Percentiles rank a stretch among this genome's conserved stretches.
phyloP scores from a whole-genome alignment of 306 rosid species.

The Cicer cuneatum region DNA sequence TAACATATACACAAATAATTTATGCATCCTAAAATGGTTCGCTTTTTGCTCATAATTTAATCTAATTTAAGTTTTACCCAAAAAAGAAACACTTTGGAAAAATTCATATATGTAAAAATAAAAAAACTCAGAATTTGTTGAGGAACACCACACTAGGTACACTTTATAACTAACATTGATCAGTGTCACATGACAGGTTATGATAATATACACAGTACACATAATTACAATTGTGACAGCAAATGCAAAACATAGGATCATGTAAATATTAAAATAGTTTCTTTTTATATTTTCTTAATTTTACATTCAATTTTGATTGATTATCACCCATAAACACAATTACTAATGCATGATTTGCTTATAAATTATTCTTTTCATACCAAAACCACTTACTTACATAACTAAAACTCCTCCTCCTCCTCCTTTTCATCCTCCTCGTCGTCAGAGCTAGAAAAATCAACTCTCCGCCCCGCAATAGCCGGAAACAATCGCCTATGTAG shows the following conservation, averaged over 20 bases:
- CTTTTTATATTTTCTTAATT: background rate
- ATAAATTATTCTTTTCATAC: constrained; percentile 40
- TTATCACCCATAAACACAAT: too few relatives aligned
- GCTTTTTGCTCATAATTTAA: too few relatives aligned
- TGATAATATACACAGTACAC: background rate
- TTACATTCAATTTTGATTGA: background rate
- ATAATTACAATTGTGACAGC: too few relatives aligned
- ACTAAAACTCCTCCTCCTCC: constrained; percentile 54
- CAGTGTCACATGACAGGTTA: background rate
- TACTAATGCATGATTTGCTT: background rate
- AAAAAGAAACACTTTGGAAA: too few relatives aligned
- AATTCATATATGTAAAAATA: too few relatives aligned
- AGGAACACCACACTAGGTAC: background rate
- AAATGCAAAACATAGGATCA: too few relatives aligned
- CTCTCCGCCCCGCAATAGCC: constrained; percentile 68
- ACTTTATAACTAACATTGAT: background rate
- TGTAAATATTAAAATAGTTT: too few relatives aligned
- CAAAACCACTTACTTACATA: background rate
- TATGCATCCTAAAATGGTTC: too few relatives aligned
- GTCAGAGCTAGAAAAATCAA: constrained; percentile 67
- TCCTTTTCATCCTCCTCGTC: constrained; percentile 71
- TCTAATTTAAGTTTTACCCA: too few relatives aligned
- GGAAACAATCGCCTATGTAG: constrained; percentile 68
- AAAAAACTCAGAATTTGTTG: background rate
- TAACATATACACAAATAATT: too few relatives aligned